phyloP scores from a whole-genome alignment of 2,329 filamentous ascomycete species.

The Lachnellula cervina region DNA sequence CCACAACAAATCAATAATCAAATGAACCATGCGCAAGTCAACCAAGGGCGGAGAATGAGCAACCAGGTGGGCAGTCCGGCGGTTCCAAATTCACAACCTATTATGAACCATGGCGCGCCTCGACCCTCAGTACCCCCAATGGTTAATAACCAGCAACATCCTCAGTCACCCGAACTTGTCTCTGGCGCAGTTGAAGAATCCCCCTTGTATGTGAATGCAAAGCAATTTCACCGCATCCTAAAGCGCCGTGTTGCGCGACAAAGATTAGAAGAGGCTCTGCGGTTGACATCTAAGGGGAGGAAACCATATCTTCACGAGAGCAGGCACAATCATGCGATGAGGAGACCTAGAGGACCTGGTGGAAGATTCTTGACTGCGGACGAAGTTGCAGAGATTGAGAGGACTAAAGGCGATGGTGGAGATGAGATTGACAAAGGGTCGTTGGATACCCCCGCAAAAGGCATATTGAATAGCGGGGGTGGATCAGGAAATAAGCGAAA shows the following conservation, averaged over 20 bases:
- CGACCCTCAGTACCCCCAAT: constrained; percentile 55
- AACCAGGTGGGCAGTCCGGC: constrained; percentile 65
- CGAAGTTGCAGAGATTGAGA: constrained; percentile 87
- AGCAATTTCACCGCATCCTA: constrained; percentile 95
- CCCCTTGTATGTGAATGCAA: constrained; percentile 95
- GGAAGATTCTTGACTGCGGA: constrained; percentile 95
- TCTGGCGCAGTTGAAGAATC: constrained; percentile 75
- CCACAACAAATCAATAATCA: constrained; percentile 56
- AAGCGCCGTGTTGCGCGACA: constrained; percentile 92
- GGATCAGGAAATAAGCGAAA: constrained; percentile 54
- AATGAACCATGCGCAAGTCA: constrained; percentile 45
- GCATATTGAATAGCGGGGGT: constrained; percentile 25
- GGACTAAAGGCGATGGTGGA: constrained; percentile 42
- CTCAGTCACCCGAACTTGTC: constrained; percentile 75
- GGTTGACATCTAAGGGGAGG: constrained; percentile 88
- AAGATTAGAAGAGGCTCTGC: constrained; percentile 85
- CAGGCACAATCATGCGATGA: constrained; percentile 96
- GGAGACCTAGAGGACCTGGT: constrained; percentile 85
- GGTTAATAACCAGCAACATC: constrained; percentile 56
- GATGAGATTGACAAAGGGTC: constrained; percentile 37
- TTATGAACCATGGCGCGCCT: constrained; percentile 63
- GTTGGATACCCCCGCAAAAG: constrained; percentile 28
- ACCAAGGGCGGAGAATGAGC: constrained; percentile 66
- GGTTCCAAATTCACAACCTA: constrained; percentile 66
- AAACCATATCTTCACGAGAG: constrained; percentile 98